Conservation (phyloP, 2,329 filamentous ascomycete genomes). For the Neoascochyta sp. region DNA sequence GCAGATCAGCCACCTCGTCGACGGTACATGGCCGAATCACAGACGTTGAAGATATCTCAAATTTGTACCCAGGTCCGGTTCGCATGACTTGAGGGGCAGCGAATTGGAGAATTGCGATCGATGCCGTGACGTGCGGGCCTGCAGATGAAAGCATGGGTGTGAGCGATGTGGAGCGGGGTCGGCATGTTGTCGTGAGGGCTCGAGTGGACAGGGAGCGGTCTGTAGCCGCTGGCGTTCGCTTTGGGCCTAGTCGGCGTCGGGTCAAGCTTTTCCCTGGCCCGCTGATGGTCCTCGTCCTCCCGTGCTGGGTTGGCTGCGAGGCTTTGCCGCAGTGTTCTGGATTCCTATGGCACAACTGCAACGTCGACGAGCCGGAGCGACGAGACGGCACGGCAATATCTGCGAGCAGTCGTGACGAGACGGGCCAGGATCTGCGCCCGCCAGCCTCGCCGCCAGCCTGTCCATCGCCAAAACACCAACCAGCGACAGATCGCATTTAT, state of each 20-base stretch:
- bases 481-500: too few species aligned
- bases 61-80: slow-evolving; percentile 23
- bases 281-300: slow-evolving; percentile 2
- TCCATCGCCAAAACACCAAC: too few species aligned
- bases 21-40: slow-evolving; percentile 26
- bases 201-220: slow-evolving; percentile 10
- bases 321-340: background rate
- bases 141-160: slow-evolving; percentile 31
- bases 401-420: too few species aligned
- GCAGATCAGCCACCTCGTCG: slow-evolving; percentile 25
- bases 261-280: slow-evolving; percentile 7
- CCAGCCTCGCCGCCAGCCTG: too few species aligned
- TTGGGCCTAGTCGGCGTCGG: slow-evolving; percentile 8
- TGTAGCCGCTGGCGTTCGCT: slow-evolving; percentile 12
- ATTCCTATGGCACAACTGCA: too few species aligned
- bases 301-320: too few species aligned
- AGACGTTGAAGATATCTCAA: slow-evolving; percentile 7
- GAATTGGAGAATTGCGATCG: slow-evolving; percentile 24
- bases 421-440: too few species aligned
- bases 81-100: slow-evolving; percentile 32
- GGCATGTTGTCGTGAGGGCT: slow-evolving; percentile 12
- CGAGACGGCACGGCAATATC: too few species aligned
- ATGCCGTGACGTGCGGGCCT: slow-evolving; percentile 14
- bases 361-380: too few species aligned
- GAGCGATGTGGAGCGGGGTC: slow-evolving; percentile 22